Percentiles rank a stretch among this genome's conserved stretches.
Evolutionary conservation across 129 eudicot genomes (phyloP).

Genomic region (Flaveria sonorensis): DNA sequence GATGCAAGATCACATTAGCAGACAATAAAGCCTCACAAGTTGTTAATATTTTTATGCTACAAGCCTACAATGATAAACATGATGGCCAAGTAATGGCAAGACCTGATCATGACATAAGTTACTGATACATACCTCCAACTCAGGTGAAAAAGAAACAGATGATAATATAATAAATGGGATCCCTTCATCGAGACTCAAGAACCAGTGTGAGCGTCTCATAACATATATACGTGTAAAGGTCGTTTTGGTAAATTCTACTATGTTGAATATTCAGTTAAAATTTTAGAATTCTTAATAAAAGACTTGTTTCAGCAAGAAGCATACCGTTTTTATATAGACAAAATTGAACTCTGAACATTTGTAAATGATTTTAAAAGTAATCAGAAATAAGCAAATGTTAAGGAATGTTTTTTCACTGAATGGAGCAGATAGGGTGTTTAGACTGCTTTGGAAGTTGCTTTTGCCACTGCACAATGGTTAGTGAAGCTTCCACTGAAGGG

Average conservation of each 20-base stretch:
- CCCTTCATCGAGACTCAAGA: background rate
- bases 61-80: background rate
- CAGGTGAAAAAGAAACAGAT: background rate
- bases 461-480: background rate
- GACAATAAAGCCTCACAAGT: background rate
- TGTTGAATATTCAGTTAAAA: background rate
- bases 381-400: background rate
- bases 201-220: background rate
- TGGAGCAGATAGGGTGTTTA: background rate
- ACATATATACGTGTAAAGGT: background rate
- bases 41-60: background rate
- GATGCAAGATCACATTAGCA: background rate
- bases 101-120: background rate
- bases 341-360: background rate
- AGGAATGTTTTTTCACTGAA: background rate
- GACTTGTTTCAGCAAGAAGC: constrained; percentile 2
- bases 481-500: background rate
- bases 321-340: background rate
- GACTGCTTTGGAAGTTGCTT: constrained; percentile 8
- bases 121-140: constrained; percentile 1
- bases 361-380: background rate
- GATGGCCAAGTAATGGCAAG: background rate
- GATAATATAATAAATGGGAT: background rate
- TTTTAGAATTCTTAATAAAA: background rate
- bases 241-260: background rate